Base-by-base conservation (phyloP, 2,329 filamentous ascomycete genomes). In the Nemania serpens region DNA sequence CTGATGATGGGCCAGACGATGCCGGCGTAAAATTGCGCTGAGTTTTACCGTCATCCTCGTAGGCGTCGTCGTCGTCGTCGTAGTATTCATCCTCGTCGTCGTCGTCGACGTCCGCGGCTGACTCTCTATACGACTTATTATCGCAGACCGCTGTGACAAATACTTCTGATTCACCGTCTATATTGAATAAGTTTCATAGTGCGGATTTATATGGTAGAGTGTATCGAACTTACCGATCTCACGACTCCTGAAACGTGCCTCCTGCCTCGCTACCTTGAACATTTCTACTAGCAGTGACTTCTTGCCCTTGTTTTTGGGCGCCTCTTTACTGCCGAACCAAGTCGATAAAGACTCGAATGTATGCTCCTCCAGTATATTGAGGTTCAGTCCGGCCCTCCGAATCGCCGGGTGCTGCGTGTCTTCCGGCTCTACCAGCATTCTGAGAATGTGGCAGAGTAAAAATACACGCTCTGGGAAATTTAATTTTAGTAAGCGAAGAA, bases 401-500 rank as follows among this genome's bases (percentile, higher is more conserved):
- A 88, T 79, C 18, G 82, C 79, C 0, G 72, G 72, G 54, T 85
- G 82, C 60, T 85, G 83, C 42, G 75, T 77, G 0, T 77, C 68
- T 37, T 74, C 76, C 1, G 84, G 83, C 60, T 82, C 76, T 10
- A 84, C 75, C 2, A 88, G 76, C 74, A 88, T 77, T 25, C 79
- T 77, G n/a, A 88, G 70, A 43, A 88, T 87, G 63, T 88, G 85
- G 47, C 80, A 80, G 3, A 88, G 75, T 1, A 89, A 76, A 62
- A 81, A 76, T 11, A 88, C 80, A 15, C 86, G 82, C 68, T 88
- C 86, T 88, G 61, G 2, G 45, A 13, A 12, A 45, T 48, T 17
- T 56, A 39, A 39, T 3, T 5, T 39, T 39, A 29, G 25, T 29
- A 42, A 61, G 55, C 20, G 55, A 53, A n/a, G 9, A 37, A 17